Evolutionary conservation across 1,139 yeast species (phyloP).

Genomic region (Geotrichum histeridarum): DNA sequence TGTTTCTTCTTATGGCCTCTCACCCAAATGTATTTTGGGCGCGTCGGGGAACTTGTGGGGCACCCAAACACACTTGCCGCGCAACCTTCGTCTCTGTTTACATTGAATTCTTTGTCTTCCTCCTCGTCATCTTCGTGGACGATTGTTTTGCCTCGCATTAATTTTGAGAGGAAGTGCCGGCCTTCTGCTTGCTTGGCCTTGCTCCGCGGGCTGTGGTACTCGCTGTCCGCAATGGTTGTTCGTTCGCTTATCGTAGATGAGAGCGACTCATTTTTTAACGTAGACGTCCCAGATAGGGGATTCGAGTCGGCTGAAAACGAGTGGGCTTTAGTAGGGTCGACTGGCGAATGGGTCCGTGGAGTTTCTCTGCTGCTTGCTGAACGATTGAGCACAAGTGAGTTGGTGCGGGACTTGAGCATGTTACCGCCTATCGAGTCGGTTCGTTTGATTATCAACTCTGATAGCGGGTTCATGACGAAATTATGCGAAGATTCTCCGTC

Average conservation of each 20-base stretch:
- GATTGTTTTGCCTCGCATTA: background rate
- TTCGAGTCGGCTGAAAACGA: no score
- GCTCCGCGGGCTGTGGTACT: background rate
- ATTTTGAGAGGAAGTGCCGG: constrained; percentile 3
- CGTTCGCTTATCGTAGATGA: background rate
- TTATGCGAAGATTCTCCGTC: constrained; percentile 1
- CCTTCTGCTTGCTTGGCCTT: background rate
- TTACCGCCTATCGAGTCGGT: background rate
- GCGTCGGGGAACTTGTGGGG: constrained; percentile 31
- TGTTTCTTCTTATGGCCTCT: constrained; percentile 35
- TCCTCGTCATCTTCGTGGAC: constrained; percentile 10
- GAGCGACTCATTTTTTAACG: background rate
- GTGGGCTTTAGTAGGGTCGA: background rate
- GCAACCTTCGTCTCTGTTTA: constrained; percentile 35
- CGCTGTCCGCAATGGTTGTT: background rate
- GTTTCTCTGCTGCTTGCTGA: background rate
- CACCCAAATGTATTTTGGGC: constrained; percentile 38
- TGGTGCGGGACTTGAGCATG: background rate
- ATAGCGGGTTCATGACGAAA: constrained; percentile 9
- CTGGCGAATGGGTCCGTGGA: background rate
- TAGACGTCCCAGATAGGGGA: background rate
- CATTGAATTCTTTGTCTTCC: constrained; percentile 6
- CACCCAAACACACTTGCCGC: constrained; percentile 35
- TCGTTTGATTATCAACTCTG: constrained; percentile 12
- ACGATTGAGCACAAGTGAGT: constrained; percentile 6